Evolutionary conservation across 345 rosid genomes (phyloP).

Genomic region (Salix purpurea): DNA sequence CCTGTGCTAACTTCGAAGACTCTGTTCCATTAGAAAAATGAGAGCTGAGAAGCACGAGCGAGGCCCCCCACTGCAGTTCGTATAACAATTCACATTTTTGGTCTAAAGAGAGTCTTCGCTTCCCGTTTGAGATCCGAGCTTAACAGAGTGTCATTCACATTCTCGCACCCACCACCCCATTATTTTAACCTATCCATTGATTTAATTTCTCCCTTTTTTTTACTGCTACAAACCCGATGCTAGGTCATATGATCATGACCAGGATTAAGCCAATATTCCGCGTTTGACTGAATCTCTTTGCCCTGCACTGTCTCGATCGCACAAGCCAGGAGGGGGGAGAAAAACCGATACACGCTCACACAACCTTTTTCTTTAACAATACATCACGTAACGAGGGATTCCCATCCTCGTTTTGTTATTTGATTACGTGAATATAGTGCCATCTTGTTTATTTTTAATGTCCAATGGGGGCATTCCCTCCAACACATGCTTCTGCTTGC

Average conservation of each 20-base stretch:
- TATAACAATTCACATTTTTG: background rate
- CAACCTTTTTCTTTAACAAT: no score
- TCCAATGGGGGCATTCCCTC: no score
- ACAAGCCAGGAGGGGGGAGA: no score
- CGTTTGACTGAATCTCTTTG: slow-evolving; percentile 30
- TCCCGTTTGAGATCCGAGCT: slow-evolving; percentile 54
- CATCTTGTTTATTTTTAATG: background rate
- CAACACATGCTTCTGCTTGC: background rate
- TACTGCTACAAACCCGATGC: slow-evolving; percentile 29
- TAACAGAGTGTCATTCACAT: slow-evolving; percentile 33
- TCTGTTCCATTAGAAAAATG: background rate
- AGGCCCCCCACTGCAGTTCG: background rate
- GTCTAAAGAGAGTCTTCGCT: slow-evolving; percentile 27
- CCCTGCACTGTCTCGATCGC: background rate
- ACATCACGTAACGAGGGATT: no score
- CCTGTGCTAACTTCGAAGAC: slow-evolving; percentile 9
- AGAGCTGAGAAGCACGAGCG: slow-evolving; percentile 15
- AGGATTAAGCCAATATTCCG: background rate
- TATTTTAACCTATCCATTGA: slow-evolving; percentile 19
- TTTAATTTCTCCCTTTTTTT: background rate
- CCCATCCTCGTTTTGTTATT: background rate
- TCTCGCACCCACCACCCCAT: slow-evolving; percentile 19
- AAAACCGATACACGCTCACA: no score
- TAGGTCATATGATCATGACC: slow-evolving; percentile 25
- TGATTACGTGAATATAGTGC: background rate